Conservation (phyloP, 2,329 filamentous ascomycete genomes). For the Dactylonectria estremocensis region DNA sequence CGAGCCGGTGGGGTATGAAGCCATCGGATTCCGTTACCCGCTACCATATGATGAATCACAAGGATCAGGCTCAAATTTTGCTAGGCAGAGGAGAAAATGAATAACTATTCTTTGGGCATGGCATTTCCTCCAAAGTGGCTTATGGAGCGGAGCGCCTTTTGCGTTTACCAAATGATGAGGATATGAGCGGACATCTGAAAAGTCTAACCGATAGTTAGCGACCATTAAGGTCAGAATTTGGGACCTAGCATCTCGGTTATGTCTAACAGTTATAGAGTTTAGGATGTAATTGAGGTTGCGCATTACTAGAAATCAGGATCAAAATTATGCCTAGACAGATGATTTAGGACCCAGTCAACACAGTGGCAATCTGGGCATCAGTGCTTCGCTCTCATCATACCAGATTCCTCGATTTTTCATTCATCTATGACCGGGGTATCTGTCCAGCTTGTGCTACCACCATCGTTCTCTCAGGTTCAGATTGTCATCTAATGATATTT, state of each 20-base stretch:
- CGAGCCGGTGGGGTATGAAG: background rate
- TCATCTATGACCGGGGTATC: background rate
- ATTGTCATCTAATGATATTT: slow-evolving; percentile 40
- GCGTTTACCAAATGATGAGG: no score
- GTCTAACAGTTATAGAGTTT: no score
- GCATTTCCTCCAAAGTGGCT: no score
- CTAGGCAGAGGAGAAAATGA: background rate
- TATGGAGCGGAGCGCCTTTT: no score
- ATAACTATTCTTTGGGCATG: no score
- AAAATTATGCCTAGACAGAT: no score
- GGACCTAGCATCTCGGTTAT: no score
- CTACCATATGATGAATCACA: background rate
- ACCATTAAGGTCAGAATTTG: no score
- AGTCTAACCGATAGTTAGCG: no score
- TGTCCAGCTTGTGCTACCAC: slow-evolving; percentile 1
- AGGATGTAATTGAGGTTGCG: no score
- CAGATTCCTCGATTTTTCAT: background rate
- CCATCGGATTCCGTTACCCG: slow-evolving; percentile 27
- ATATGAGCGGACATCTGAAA: no score
- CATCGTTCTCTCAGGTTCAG: background rate
- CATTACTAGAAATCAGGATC: background rate
- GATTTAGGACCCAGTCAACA: background rate
- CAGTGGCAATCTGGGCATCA: background rate
- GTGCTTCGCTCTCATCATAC: background rate
- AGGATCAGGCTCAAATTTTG: slow-evolving; percentile 8